Evolutionary conservation across 2,329 filamentous ascomycete species (phyloP), one percentile per base, ranked within the genome.

Genomic region (Fusarium protoensiforme): DNA sequence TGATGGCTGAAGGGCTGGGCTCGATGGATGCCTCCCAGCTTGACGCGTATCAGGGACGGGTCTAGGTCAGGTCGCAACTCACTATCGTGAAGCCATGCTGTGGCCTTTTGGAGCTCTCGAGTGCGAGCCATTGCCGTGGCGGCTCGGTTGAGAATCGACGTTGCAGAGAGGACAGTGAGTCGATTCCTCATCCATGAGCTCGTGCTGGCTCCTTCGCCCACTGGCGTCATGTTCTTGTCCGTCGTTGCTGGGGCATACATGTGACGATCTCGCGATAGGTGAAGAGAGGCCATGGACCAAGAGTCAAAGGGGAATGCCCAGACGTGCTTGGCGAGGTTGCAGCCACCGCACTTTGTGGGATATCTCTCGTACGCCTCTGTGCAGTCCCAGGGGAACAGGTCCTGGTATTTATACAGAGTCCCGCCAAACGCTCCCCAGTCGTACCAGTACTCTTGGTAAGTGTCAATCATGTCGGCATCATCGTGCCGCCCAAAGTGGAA

Each of bases 321-420:
- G 0, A 85, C 77, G 71, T 87, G 85, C 68, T 85, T 86, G 5
- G 84, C 68, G 6, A 86, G 73, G 65, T 83, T 85, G 71, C 84
- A 86, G 4, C 72, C 64, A 16, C 81, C 81, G 65, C 84, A 86
- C 13, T 69, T 77, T 6, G 77, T 77, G 1, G 81, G 82, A 53
- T 83, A 82, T 27, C 79, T 69, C 7, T 75, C 76, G 61, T 82
- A 85, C 1, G 84, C 85, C 67, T 85, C 84, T 5, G 84, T 86
- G 72, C 85, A 87, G 65, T 86, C 85, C 84, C 84, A 86, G 0
- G 84, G 85, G 54, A 86, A 86, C 18, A 85, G 51, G 59, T 83
- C 79, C 61, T 85, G 84, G 54, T 84, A 81, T 13, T 66, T 75
- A 70, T 86, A 86, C 1, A 85, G 67, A 0, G 78, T 80, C 5